Evolutionary conservation across 805 yeast species (phyloP), one percentile per base, ranked within the genome.

Genomic region (Saturnispora hagleri): DNA sequence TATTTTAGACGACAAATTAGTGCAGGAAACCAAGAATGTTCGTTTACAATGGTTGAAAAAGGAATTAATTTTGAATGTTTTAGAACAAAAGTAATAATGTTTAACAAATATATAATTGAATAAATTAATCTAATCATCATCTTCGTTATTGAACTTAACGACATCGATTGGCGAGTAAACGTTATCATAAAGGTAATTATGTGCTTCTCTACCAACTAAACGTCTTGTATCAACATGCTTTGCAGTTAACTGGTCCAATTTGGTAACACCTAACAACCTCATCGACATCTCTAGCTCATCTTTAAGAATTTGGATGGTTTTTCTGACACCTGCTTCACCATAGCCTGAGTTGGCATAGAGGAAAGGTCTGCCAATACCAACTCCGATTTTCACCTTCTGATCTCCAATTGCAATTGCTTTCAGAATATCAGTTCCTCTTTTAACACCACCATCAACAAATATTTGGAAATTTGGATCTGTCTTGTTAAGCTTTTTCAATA

Each of bases 261-360:
- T 75, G 13, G 76, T 77, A 17, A 79, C 91, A 43, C 96, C 96
- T 36, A 88, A 64, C 48, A 89, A 70, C 56, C 93, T 75, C 95
- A 89, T 85, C 60, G 81, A 79, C 84, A 85, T 80, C 51, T 73
- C 79, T 22, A 88, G 57, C 63, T 88, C 96, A 54, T 81, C 84
- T 56, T 79, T 79, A 56, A 89, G 69, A 52, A 88, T 68, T 51
- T 78, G 79, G 51, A 80, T 73, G 2, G 83, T 80, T 57, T 72
- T 79, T 22, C 73, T 71, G 13, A 82, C 87, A 57, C 88, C 88
- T 15, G 71, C 73, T 57, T 79, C 83, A 20, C 88, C 87, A 60
- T 80, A 82, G 5, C 78, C 71, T 4, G 81, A 71, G 62, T 79
- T 80, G 17, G 87, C 83, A 57, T 81, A 83, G 36, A 82, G 58